Base-by-base conservation (phyloP, 805 yeast genomes). In the Ogataea nonfermentans region DNA sequence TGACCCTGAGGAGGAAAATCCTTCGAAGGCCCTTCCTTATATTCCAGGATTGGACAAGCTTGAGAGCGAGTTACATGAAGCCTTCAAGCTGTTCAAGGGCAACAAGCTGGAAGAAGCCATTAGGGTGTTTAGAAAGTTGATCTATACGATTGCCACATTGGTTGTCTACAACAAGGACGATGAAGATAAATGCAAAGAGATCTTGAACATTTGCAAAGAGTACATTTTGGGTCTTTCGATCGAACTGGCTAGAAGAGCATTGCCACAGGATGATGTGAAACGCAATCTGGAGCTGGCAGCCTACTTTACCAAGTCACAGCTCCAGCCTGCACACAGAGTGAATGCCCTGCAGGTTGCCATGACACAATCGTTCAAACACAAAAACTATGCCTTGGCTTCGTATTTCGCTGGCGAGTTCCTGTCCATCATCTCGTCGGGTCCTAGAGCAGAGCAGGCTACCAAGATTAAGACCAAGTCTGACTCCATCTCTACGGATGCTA, bases 251-350 rank as follows among this genome's bases (percentile, higher is more conserved):
- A 90, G 99, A 66, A 88, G 98, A 66, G 60, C 84, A 9, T 66
- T 95, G 43, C 86, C 84, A 23, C 71, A 81, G 9, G 74, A 74
- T 22, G 81, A 81, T 45, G 70, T 84, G 40, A 84, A 88, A 63
- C 84, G 98, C 48, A 90, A 88, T 63, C 73, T 93, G 57, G 98
- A 93, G 64, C 70, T 93, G 51, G 98, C 99, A 5, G 95, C 98
- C 1, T 91, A 91, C 66, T 95, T 93, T 71, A 88, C 99, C 10
- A 81, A 78, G 58, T 82, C 90, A 19, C 77, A 84, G 49, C 74
- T 93, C 52, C 87, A 84, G 48, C 81, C 85, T 24, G 82, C 84
- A 6, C 99, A 93, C 64, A 78, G 84, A 44, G 78, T 83, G 38
- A 83, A 88, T 57, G 96, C 98, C 9, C 72, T 89, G 54, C 95